Conservation (phyloP, 2,329 filamentous ascomycete genomes). For the Scortechinia acanthostroma region DNA sequence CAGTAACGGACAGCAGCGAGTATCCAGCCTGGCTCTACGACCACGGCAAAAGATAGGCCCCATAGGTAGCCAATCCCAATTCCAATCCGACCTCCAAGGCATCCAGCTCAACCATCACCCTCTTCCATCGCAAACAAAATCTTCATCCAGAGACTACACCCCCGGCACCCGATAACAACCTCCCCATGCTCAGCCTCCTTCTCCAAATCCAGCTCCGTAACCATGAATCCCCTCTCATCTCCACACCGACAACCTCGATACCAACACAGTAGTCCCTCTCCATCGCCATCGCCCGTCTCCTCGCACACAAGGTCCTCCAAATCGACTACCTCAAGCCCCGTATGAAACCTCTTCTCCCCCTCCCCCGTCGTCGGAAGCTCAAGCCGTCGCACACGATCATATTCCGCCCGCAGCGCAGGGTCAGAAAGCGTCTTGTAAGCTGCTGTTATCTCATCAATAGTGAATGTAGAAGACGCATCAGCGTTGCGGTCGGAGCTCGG, state of each 20-base stretch:
- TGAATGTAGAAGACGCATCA: constrained; percentile 12
- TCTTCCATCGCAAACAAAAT: constrained; percentile 47
- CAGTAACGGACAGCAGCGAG: too few species aligned
- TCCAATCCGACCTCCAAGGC: too few species aligned
- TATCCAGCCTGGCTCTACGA: too few species aligned
- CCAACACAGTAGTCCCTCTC: constrained; percentile 26
- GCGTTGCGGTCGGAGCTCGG: constrained; percentile 3
- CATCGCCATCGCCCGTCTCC: constrained; percentile 21
- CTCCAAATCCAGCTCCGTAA: constrained; percentile 44
- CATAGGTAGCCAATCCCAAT: too few species aligned
- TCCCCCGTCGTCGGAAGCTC: constrained; percentile 17
- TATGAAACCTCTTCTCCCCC: constrained; percentile 22
- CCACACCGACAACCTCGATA: constrained; percentile 48
- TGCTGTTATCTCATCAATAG: constrained; percentile 49
- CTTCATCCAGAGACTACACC: constrained; percentile 57
- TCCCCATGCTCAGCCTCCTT: constrained; percentile 40
- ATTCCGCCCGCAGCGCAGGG: constrained; percentile 29
- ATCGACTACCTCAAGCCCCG: constrained; percentile 47
- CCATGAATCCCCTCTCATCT: constrained; percentile 41
- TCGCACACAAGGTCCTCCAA: constrained; percentile 41
- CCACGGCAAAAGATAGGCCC: too few species aligned
- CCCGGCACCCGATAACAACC: constrained; percentile 49
- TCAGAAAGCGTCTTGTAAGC: constrained; percentile 46
- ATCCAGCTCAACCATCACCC: constrained; percentile 8
- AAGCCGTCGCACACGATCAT: constrained; percentile 32